Evolutionary conservation across 768 basidiomycete species (phyloP).

Genomic region (Trametes cubensis): DNA sequence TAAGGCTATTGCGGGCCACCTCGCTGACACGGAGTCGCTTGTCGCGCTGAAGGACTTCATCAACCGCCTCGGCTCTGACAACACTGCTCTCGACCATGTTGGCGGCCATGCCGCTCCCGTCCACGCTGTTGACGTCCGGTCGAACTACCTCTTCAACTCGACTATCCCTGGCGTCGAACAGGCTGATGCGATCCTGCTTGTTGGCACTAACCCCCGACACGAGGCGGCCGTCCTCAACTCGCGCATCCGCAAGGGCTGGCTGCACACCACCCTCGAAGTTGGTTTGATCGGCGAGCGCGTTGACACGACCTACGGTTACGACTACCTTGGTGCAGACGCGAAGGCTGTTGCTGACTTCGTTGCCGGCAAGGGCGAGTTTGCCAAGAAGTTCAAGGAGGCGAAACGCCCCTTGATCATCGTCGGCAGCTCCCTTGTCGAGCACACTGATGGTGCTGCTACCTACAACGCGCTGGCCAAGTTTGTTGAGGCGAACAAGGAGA

Average conservation of each 20-base stretch:
- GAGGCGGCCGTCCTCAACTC: constrained; percentile 98
- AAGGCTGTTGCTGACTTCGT: constrained; percentile 78
- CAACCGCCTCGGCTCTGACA: constrained; percentile 94
- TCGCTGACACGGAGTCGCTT: constrained; percentile 93
- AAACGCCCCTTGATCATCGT: constrained; percentile 93
- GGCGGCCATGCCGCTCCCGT: constrained; percentile 70
- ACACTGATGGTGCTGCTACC: constrained; percentile 77
- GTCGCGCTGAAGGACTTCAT: constrained; percentile 92
- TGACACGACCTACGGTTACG: constrained; percentile 92
- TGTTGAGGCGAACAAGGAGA: constrained; percentile 75
- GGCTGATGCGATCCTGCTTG: constrained; percentile 89
- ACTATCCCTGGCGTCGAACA: constrained; percentile 89
- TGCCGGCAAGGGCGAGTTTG: constrained; percentile 78
- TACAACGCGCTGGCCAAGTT: constrained; percentile 79
- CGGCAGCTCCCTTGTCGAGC: constrained; percentile 85
- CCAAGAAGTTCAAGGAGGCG: constrained; percentile 83
- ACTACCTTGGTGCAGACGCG: constrained; percentile 79
- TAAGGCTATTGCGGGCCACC: constrained; percentile 88
- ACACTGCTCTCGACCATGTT: constrained; percentile 77
- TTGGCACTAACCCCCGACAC: constrained; percentile 96
- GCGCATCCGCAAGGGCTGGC: constrained; percentile 92
- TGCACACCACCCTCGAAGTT: constrained; percentile 84
- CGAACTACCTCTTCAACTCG: constrained; percentile 95
- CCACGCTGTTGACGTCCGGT: constrained; percentile 86
- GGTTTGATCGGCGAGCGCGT: constrained; percentile 90